A percentile compares a stretch with the other conserved stretches of the same genome.
Conservation (phyloP, 2,329 filamentous ascomycete species). For the Colletotrichum agaves region DNA sequence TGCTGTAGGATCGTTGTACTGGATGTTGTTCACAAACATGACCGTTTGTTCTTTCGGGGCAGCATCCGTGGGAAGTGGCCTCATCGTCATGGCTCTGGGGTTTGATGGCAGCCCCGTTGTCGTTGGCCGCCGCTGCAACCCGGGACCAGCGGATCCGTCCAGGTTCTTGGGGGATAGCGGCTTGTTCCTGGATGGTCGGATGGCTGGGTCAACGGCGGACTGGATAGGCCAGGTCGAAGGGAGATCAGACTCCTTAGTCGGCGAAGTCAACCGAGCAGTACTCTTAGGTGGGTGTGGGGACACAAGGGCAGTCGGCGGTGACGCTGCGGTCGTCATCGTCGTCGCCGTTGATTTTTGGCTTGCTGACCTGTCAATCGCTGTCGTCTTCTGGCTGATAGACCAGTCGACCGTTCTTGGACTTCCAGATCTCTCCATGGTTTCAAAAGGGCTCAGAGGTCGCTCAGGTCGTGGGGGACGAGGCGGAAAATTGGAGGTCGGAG, state of each 20-base stretch:
- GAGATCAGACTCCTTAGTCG: constrained; percentile 22
- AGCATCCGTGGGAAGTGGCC: constrained; percentile 43
- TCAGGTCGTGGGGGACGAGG: constrained; percentile 24
- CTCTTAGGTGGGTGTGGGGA: constrained; percentile 30
- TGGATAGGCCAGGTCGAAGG: constrained; percentile 43
- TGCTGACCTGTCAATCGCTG: constrained; percentile 17
- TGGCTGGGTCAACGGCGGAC: constrained; percentile 44
- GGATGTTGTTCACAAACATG: constrained; percentile 66
- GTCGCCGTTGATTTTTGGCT: constrained; percentile 19
- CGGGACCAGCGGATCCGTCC: constrained; percentile 36
- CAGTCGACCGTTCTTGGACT: constrained; percentile 10
- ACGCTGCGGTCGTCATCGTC: not conserved
- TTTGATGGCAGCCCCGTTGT: constrained; percentile 59
- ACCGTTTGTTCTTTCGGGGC: constrained; percentile 56
- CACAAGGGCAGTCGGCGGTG: not conserved
- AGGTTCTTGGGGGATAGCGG: constrained; percentile 44
- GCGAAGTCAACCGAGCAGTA: constrained; percentile 19
- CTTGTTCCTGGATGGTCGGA: constrained; percentile 47
- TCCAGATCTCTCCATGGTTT: constrained; percentile 16
- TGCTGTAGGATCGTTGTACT: constrained; percentile 62
- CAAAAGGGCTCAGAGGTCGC: constrained; percentile 17
- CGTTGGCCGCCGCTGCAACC: constrained; percentile 55
- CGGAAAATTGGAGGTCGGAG: constrained; percentile 7
- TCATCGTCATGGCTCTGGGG: constrained; percentile 53
- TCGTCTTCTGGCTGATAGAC: constrained; percentile 1